phyloP scores from a whole-genome alignment of 2,329 filamentous ascomycete genomes.

The Scortechinia acanthostroma region DNA sequence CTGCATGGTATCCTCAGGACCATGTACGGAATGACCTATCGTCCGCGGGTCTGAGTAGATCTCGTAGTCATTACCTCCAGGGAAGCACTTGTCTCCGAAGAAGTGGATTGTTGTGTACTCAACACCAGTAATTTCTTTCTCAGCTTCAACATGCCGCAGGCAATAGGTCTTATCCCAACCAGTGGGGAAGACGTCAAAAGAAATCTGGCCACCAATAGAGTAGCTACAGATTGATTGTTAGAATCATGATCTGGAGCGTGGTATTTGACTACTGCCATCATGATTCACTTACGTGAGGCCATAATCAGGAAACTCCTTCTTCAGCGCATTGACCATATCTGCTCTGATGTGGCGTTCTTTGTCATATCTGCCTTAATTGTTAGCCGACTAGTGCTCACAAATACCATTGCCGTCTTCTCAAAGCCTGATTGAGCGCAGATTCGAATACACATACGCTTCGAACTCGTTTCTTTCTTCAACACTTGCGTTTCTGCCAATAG shows the following conservation, averaged over 20 bases:
- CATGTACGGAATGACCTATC: conserved; percentile 75
- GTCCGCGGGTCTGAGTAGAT: conserved; percentile 80
- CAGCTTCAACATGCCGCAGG: conserved; percentile 76
- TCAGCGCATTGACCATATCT: not conserved
- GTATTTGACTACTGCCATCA: too few species aligned
- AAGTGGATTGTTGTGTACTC: conserved; percentile 87
- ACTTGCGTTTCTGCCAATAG: conserved; percentile 20
- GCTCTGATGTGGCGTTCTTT: not conserved
- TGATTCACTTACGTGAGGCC: not conserved
- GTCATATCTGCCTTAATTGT: not conserved
- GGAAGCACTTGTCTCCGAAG: conserved; percentile 91
- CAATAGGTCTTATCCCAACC: conserved; percentile 99
- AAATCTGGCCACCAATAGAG: conserved; percentile 94
- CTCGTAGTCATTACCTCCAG: conserved; percentile 92
- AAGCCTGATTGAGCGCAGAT: not conserved
- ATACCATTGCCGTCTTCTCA: not conserved
- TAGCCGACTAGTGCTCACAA: too few species aligned
- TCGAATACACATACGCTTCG: not conserved
- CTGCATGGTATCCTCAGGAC: conserved; percentile 74
- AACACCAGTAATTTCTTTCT: conserved; percentile 64
- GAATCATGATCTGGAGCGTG: too few species aligned
- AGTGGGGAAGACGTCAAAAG: conserved; percentile 91
- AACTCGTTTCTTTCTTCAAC: conserved; percentile 3
- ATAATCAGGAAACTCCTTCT: not conserved
- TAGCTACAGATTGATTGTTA: conserved; percentile 63